phyloP scores from a whole-genome alignment of 108 stramenopile genomes.

The Stephanodiscus minutulus region DNA sequence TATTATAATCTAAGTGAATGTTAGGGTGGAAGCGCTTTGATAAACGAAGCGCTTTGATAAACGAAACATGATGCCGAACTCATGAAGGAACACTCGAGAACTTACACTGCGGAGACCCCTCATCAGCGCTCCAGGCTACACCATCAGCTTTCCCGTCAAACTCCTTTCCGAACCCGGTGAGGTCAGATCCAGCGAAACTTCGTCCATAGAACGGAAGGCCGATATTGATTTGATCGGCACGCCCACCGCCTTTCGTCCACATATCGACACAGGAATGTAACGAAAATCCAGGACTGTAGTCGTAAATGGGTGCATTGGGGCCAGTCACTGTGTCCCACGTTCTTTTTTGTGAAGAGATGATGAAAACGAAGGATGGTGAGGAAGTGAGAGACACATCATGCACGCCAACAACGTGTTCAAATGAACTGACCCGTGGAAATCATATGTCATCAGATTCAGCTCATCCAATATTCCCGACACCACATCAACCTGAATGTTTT shows the following conservation, averaged over 20 bases:
- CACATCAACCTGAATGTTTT: conserved; percentile 28
- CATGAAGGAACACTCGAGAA: background rate
- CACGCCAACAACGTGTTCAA: too few relatives aligned
- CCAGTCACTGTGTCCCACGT: conserved; percentile 21
- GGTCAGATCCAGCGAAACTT: conserved; percentile 19
- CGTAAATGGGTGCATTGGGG: conserved; percentile 22
- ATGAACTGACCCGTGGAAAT: conserved; percentile 53
- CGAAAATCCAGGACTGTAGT: conserved; percentile 4
- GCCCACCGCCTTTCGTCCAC: conserved; percentile 14
- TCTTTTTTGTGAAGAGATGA: too few relatives aligned
- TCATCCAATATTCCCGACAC: conserved; percentile 30
- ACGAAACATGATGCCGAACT: background rate
- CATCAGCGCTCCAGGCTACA: conserved; percentile 34
- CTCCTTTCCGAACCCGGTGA: conserved; percentile 23
- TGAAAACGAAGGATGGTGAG: too few relatives aligned
- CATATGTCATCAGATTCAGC: conserved; percentile 53
- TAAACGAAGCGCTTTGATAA: background rate
- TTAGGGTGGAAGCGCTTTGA: background rate
- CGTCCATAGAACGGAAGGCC: conserved; percentile 38
- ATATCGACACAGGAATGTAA: conserved; percentile 13
- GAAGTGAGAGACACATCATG: too few relatives aligned
- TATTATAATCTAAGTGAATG: conserved; percentile 28
- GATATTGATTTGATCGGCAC: conserved; percentile 8
- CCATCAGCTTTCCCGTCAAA: conserved; percentile 24
- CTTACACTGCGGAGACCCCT: conserved; percentile 44